Percentiles rank a stretch among this genome's conserved stretches.
Conservation (phyloP, 306 rosid species). For the Dicorynia guianensis region DNA sequence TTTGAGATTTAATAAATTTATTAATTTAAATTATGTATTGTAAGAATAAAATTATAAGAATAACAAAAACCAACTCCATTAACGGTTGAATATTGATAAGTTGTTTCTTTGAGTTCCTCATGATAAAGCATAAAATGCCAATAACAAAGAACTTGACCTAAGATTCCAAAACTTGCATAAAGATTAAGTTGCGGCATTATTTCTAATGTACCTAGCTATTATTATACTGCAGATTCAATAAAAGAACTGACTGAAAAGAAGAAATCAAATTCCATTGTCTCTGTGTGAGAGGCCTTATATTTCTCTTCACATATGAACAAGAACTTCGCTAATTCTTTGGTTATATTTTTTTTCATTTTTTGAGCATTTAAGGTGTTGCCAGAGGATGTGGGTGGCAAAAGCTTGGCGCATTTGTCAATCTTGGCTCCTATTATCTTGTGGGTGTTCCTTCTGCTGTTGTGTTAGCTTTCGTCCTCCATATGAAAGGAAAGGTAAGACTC, state of each 20-base stretch:
- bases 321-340: neutral
- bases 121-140: neutral
- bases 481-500: conserved; percentile 45
- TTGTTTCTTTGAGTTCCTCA: neutral
- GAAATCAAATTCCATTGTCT: neutral
- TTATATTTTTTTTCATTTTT: neutral
- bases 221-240: neutral
- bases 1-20: no score
- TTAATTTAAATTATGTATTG: no score
- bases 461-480: conserved; percentile 41
- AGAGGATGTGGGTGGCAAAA: conserved; percentile 61
- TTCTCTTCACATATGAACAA: conserved; percentile 7
- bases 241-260: neutral
- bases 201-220: neutral
- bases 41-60: no score
- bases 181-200: neutral
- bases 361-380: conserved; percentile 40
- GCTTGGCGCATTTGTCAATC: conserved; percentile 51
- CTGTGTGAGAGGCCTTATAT: neutral
- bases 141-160: neutral
- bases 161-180: neutral
- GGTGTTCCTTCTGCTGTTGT: conserved; percentile 44
- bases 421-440: conserved; percentile 47
- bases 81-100: neutral
- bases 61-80: no score